These are phyloP conservation scores for Begonia fuchsioides DNA, from an alignment of 306 rosid species.

Conservation along the genomic window DNA sequence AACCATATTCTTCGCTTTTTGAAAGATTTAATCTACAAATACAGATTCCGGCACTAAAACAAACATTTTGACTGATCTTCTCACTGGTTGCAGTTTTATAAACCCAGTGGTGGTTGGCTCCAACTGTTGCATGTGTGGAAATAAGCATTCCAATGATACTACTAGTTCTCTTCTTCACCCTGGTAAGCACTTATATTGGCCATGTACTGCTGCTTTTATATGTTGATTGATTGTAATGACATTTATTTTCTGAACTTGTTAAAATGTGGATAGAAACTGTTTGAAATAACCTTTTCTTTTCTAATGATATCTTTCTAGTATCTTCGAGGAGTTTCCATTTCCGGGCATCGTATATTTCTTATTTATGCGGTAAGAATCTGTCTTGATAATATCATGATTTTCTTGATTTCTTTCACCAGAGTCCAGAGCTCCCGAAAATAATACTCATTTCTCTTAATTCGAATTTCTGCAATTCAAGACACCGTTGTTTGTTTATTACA, in stretches of 20 bases:
- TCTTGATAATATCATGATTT: slow-evolving; percentile 2
- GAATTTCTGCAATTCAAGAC: neutral
- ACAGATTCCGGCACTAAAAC: neutral
- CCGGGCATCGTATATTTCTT: slow-evolving; percentile 54
- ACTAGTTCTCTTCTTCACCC: slow-evolving; percentile 57
- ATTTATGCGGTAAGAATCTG: slow-evolving; percentile 66
- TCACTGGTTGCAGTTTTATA: slow-evolving; percentile 44
- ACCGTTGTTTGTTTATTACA: too few species aligned
- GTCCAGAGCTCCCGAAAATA: too few species aligned
- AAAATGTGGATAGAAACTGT: slow-evolving; percentile 3
- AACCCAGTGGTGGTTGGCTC: slow-evolving; percentile 95
- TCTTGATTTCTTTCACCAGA: neutral
- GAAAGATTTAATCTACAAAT: too few species aligned
- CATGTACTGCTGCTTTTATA: too few species aligned
- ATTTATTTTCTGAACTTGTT: slow-evolving; percentile 12
- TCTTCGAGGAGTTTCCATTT: slow-evolving; percentile 76
- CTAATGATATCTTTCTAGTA: slow-evolving; percentile 28
- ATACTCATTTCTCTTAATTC: neutral
- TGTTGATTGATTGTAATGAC: too few species aligned
- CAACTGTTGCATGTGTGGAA: slow-evolving; percentile 91
- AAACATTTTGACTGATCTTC: neutral
- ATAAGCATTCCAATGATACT: slow-evolving; percentile 74
- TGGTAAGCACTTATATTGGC: slow-evolving; percentile 30
- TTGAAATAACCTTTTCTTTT: slow-evolving; percentile 9
- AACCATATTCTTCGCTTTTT: too few species aligned